Conservation (phyloP, 495 filamentous ascomycete species). For the Hyaloscypha bicolor region DNA sequence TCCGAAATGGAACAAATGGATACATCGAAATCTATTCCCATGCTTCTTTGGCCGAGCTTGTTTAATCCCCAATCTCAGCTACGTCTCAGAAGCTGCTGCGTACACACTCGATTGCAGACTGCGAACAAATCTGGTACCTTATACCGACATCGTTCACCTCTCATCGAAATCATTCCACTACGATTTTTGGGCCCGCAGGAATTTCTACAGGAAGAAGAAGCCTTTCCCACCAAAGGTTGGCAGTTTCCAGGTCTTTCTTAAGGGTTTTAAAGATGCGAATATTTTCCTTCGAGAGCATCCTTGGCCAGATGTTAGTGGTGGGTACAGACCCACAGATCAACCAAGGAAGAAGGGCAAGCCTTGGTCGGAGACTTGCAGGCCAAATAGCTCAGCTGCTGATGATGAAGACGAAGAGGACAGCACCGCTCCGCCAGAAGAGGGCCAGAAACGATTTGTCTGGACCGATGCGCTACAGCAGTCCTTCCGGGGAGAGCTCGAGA, state of each 20-base stretch:
- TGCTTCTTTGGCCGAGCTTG: conserved; percentile 96
- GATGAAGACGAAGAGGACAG: conserved; percentile 71
- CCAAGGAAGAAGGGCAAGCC: conserved; percentile 70
- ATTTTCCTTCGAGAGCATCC: conserved; percentile 92
- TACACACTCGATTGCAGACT: conserved; percentile 92
- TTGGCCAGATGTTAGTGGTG: conserved; percentile 90
- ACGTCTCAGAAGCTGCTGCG: conserved; percentile 96
- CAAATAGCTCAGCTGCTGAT: conserved; percentile 61
- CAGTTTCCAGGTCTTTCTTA: conserved; percentile 96
- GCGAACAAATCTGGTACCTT: conserved; percentile 89
- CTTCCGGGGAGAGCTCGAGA: conserved; percentile 94
- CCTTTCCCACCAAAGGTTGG: conserved; percentile 88
- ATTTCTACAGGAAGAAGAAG: conserved; percentile 83
- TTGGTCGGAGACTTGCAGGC: conserved; percentile 88
- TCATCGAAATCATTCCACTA: conserved; percentile 98
- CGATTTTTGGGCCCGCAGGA: conserved; percentile 93
- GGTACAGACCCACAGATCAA: conserved; percentile 70
- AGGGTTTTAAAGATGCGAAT: conserved; percentile 95
- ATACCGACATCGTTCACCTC: conserved; percentile 91
- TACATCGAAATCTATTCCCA: conserved; percentile 91
- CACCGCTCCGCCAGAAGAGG: conserved; percentile 48
- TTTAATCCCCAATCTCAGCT: conserved; percentile 98
- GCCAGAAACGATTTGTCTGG: conserved; percentile 72
- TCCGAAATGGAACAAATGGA: conserved; percentile 96
- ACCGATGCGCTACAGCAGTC: conserved; percentile 85